These are phyloP conservation scores for Tylopilus plumbeoviolaceoides DNA, from an alignment of 768 basidiomycete species.

Conservation along the genomic window DNA sequence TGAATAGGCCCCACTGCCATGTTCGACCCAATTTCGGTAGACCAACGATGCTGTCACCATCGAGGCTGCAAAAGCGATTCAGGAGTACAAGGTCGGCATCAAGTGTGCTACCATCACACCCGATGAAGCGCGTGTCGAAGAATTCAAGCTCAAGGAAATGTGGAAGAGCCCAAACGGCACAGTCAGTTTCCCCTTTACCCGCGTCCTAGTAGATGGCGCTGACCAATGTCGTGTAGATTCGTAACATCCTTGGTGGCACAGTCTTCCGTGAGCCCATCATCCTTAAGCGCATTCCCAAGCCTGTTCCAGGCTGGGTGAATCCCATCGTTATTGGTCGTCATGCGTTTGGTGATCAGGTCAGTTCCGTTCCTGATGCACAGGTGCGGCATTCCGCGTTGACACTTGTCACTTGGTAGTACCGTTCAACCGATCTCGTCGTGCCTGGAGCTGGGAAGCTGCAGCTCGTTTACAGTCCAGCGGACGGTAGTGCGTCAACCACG, in stretches of 20 bases:
- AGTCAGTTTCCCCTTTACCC: constrained; percentile 38
- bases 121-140: constrained; percentile 92
- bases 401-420: constrained; percentile 56
- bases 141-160: constrained; percentile 99
- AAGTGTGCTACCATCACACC: constrained; percentile 99
- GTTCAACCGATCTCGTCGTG: constrained; percentile 88
- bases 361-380: constrained; percentile 15
- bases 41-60: constrained; percentile 92
- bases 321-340: constrained; percentile 97
- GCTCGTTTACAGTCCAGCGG: constrained; percentile 80
- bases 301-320: constrained; percentile 94
- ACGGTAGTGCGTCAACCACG: constrained; percentile 61
- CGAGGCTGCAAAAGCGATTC: constrained; percentile 92
- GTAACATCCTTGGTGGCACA: constrained; percentile 96
- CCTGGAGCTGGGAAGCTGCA: constrained; percentile 93
- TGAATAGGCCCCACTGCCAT: background rate
- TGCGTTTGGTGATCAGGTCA: constrained; percentile 92
- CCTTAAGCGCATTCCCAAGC: constrained; percentile 83
- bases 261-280: constrained; percentile 99
- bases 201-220: background rate
- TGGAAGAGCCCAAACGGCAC: constrained; percentile 98
- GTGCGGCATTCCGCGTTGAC: constrained; percentile 6
- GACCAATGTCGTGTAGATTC: constrained; percentile 52
- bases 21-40: constrained; percentile 35
- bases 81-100: constrained; percentile 93